phyloP scores from a whole-genome alignment of 345 rosid species.

The Populus tremula region DNA sequence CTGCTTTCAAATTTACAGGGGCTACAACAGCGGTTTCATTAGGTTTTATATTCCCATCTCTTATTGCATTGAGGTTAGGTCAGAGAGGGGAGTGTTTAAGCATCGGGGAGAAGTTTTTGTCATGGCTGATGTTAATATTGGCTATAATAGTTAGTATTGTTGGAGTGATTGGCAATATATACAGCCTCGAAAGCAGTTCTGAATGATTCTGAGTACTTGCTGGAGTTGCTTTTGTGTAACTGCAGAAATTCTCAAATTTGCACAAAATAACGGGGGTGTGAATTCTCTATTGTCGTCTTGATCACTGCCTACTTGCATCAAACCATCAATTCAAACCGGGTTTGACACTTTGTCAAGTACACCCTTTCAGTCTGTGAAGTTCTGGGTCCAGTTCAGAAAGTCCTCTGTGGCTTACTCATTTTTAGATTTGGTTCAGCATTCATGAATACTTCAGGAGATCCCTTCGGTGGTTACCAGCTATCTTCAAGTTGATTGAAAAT shows the following conservation, averaged over 20 bases:
- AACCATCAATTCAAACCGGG: neutral
- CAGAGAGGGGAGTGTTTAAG: slow-evolving; percentile 49
- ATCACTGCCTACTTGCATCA: neutral
- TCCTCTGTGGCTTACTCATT: neutral
- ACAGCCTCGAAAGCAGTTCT: slow-evolving; percentile 49
- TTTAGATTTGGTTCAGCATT: neutral
- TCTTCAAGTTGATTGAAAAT: neutral
- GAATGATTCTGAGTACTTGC: slow-evolving; percentile 17
- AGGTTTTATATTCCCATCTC: slow-evolving; percentile 89
- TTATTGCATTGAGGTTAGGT: slow-evolving; percentile 65
- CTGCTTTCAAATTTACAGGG: slow-evolving; percentile 95
- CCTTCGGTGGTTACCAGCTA: neutral
- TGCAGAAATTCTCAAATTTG: neutral
- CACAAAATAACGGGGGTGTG: neutral
- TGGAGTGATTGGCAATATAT: slow-evolving; percentile 73
- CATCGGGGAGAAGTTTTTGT: slow-evolving; percentile 40
- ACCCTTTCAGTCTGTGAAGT: neutral
- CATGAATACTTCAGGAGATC: neutral
- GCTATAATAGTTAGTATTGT: slow-evolving; percentile 68
- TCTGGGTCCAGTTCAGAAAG: neutral
- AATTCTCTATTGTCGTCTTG: neutral
- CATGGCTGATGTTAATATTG: slow-evolving; percentile 71
- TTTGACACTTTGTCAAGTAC: neutral
- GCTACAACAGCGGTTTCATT: slow-evolving; percentile 96
- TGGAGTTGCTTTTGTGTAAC: neutral